Evolutionary conservation across 768 basidiomycete species (phyloP), one percentile per base, ranked within the genome.

Genomic region (Leccinellum albellum): DNA sequence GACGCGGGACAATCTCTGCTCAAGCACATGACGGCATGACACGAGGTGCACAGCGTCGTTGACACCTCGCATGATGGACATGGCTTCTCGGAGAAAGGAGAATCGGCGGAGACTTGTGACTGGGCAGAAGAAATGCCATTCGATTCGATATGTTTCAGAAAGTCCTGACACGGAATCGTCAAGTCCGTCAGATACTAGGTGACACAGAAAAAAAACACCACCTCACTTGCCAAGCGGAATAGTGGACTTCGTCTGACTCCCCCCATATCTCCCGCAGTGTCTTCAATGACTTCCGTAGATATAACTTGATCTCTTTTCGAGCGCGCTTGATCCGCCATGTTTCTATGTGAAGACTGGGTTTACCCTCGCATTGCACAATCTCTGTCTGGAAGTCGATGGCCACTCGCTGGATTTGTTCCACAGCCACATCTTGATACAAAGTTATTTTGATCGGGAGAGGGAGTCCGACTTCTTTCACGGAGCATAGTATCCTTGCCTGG

Each of bases 331-430:
- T 65, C 44, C 57, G 52, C 59, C 65, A 57, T 14, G 63, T 55
- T n/a, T 56, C 59, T 33, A 67, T 62, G 47, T 54, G n/a, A 6
- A 65, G 66, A 49, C 48, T 51, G 28, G 58, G 51, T 3, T 54
- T 55, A 1, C 57, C 61, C 29, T 65, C 55, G 28, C 57, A 57
- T 46, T 59, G 51, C 1, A 33, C 61, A 0, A 59, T 68, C 50
- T 54, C 62, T n/a, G 57, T 51, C 12, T 56, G 46, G 52, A 61
- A 68, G 51, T 68, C 51, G 54, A 67, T 47, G 26, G 57, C 29
- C 6, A 68, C 57, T 24, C 57, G 55, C 28, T 53, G 54, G 20
- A 55, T 40, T 5, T 55, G 57, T 53, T 44, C 31, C n/a, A 49
- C 37, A 14, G 59, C 53, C 17, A 28, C 26, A 10, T 33, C 58